Base-by-base conservation (phyloP, 1,284 basidiomycete species). In the Puccinia triticina region DNA sequence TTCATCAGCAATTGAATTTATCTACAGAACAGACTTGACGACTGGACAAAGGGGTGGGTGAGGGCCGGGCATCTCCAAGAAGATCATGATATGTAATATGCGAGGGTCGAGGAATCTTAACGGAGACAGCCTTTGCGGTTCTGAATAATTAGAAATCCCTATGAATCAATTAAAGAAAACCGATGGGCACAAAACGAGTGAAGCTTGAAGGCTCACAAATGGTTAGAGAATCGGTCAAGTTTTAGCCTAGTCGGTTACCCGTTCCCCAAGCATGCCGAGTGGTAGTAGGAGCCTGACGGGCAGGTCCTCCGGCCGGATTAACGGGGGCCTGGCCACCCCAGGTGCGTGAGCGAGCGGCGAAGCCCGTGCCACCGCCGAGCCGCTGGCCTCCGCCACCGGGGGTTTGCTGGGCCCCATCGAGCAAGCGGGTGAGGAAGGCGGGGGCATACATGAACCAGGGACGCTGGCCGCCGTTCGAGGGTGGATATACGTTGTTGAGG, bases 381-480 rank as follows among this genome's bases (percentile, higher is more conserved):
- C 80, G 72, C n/a, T 75, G 80, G 34, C 72, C 80, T 34, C 59
- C 72, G 14, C 66, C 66, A 55, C 61, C 64, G 2, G 72, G 37
- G 18, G 79, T 81, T 48, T 69, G 72, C 21, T 74, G 71, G 37
- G 46, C 48, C 16, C 80, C 80, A 66, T 82, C 43, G 23, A 82
- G 26, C 2, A 82, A 48, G n/a, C 64, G 40, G 37, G 50, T 61
- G 18, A 82, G 55, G 43, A 82, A 82, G n/a, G 43, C 50, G 21
- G 80, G 80, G 1, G 80, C 59, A 46, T 82, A 76, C 80, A 82
- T 76, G 80, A 82, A 82, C 72, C 72, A 82, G 29, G 73, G 61
- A 26, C 80, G 55, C 37, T 69, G 80, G 16, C 80, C 80, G 18
- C 80, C 80, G 50, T 82, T 75, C 23, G 79, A 74, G 34, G 79